Conservation (phyloP, 75 land plant genomes). For the Selaginella tamariscina region DNA sequence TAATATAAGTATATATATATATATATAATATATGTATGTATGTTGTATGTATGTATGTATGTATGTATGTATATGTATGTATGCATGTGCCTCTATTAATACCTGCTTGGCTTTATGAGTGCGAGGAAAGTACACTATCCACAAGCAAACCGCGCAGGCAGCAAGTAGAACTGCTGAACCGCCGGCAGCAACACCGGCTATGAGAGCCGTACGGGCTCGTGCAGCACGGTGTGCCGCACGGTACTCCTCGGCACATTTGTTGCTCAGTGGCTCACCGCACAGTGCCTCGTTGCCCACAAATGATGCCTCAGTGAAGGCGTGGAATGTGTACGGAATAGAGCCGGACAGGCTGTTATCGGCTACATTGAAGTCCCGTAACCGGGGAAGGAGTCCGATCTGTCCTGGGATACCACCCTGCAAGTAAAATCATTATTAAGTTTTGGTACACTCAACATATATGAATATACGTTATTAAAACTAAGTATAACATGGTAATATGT, state of each 20-base stretch:
- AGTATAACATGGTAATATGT: no score
- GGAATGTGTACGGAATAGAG: constrained; percentile 46
- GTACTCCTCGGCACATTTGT: constrained; percentile 30
- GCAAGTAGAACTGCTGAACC: constrained; percentile 29
- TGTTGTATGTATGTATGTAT: no score
- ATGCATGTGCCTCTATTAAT: constrained; percentile 13
- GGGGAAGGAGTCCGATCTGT: constrained; percentile 31
- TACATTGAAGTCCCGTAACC: constrained; percentile 40
- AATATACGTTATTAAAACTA: no score
- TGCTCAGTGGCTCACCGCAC: constrained; percentile 45
- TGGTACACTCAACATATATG: no score
- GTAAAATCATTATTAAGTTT: no score
- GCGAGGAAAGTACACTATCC: constrained; percentile 20
- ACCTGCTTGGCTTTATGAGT: constrained; percentile 19
- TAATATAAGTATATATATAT: no score
- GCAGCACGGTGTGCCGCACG: constrained; percentile 20
- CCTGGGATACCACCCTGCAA: constrained; percentile 52
- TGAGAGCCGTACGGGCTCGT: constrained; percentile 13
- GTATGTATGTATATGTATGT: no score
- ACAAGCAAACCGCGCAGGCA: constrained; percentile 52
- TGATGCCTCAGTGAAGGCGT: background rate
- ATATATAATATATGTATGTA: no score
- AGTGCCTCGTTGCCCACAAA: constrained; percentile 48
- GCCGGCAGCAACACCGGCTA: constrained; percentile 30
- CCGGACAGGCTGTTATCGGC: constrained; percentile 46